Evolutionary conservation across 257 asterid genomes (phyloP).

Genomic region (Nicotiana noctiflora): DNA sequence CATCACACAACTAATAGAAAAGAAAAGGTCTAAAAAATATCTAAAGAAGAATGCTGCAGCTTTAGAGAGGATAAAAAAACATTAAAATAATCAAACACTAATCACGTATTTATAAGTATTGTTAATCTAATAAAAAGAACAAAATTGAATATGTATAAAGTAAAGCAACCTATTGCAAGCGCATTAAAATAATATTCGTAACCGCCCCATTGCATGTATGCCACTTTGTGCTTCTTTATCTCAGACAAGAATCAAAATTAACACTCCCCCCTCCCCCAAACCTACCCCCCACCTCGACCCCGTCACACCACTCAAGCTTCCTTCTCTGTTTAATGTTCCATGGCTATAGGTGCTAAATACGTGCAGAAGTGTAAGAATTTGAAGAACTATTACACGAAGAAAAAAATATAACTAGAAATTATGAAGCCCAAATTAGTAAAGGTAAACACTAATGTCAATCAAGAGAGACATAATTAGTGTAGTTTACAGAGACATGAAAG

Average conservation of each 20-base stretch:
- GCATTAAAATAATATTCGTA: background rate
- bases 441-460: background rate
- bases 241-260: slow-evolving; percentile 34
- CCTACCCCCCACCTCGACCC: background rate
- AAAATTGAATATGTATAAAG: background rate
- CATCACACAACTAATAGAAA: background rate
- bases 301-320: background rate
- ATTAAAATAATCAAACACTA: background rate
- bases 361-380: too few species aligned
- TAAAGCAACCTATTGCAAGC: background rate
- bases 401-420: too few species aligned
- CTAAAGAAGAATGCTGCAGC: background rate
- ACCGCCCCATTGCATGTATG: background rate
- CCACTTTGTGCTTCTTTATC: slow-evolving; percentile 44
- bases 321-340: too few species aligned
- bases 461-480: background rate
- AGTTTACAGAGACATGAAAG: background rate
- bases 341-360: background rate
- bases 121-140: background rate
- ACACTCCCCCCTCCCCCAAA: background rate
- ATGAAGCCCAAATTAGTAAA: background rate
- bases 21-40: background rate
- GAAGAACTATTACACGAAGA: too few species aligned
- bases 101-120: background rate
- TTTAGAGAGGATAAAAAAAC: background rate